These are phyloP conservation scores for Lentinula novae-zelandiae DNA, from an alignment of 1,284 basidiomycete genomes.

Conservation along the genomic window DNA sequence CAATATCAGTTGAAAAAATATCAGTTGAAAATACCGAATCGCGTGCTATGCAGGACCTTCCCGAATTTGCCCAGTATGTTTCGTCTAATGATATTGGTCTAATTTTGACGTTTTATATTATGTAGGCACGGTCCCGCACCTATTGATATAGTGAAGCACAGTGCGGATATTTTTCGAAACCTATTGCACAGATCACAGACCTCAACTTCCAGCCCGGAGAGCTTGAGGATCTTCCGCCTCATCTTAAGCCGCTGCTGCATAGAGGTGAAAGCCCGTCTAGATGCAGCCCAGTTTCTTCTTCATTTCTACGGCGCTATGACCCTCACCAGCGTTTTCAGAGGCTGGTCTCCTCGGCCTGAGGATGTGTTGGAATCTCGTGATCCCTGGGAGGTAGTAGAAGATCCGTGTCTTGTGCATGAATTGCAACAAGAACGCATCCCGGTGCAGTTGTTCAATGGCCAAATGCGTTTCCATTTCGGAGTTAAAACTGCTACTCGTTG, in stretches of 20 bases:
- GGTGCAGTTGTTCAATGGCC: background rate
- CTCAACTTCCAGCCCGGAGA: background rate
- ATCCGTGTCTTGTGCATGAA: background rate
- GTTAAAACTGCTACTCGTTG: background rate
- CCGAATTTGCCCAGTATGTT: background rate
- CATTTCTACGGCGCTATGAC: constrained; percentile 1
- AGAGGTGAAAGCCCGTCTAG: constrained; percentile 7
- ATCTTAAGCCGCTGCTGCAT: constrained; percentile 7
- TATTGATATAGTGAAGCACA: constrained; percentile 1
- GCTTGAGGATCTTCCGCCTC: background rate
- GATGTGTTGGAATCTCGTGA: background rate
- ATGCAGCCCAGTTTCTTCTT: constrained; percentile 6
- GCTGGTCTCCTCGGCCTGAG: constrained; percentile 1
- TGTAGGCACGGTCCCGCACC: background rate
- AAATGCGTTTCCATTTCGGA: background rate
- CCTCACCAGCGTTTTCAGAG: constrained; percentile 1
- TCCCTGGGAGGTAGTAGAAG: background rate
- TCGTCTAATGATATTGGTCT: background rate
- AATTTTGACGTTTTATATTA: background rate
- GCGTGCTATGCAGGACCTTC: background rate
- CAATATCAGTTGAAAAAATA: constrained; percentile 1
- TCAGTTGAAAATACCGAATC: background rate
- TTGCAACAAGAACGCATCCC: constrained; percentile 2
- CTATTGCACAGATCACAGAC: background rate
- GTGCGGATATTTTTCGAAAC: constrained; percentile 5